Percentiles rank a stretch among this genome's conserved stretches.
phyloP scores from a whole-genome alignment of 2,329 filamentous ascomycete genomes.

The Fusarium zealandicum region DNA sequence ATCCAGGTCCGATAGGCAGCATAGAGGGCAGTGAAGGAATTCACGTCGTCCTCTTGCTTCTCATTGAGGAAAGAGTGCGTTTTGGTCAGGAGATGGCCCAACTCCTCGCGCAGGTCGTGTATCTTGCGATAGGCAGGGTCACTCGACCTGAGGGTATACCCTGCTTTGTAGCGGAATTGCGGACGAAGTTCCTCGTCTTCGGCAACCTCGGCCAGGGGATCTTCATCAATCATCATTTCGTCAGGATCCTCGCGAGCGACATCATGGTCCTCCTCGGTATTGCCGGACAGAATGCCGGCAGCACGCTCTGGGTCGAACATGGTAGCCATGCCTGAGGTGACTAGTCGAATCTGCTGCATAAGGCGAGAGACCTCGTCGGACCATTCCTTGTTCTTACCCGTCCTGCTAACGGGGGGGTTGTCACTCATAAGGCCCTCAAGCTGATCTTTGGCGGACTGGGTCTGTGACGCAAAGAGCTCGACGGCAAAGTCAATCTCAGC shows the following conservation, averaged over 20 bases:
- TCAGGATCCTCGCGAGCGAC: slow-evolving; percentile 60
- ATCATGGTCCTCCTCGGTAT: slow-evolving; percentile 58
- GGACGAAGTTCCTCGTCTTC: slow-evolving; percentile 85
- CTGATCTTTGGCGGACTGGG: slow-evolving; percentile 75
- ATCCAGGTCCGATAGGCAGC: slow-evolving; percentile 96
- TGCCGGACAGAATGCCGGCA: slow-evolving; percentile 58
- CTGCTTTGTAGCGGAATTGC: slow-evolving; percentile 87
- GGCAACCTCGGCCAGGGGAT: slow-evolving; percentile 68
- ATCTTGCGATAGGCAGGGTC: slow-evolving; percentile 73
- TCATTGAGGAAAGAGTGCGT: slow-evolving; percentile 84
- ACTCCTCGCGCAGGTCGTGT: slow-evolving; percentile 79
- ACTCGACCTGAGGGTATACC: slow-evolving; percentile 72
- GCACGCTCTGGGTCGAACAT: slow-evolving; percentile 84
- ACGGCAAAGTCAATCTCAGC: slow-evolving; percentile 89
- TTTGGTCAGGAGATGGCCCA: slow-evolving; percentile 80
- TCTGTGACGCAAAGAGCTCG: slow-evolving; percentile 86
- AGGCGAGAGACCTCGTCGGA: slow-evolving; percentile 95
- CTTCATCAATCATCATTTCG: slow-evolving; percentile 53
- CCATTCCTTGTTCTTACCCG: slow-evolving; percentile 98
- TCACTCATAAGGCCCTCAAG: slow-evolving; percentile 82
- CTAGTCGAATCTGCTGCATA: slow-evolving; percentile 84
- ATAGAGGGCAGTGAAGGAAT: slow-evolving; percentile 92
- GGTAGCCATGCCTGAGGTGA: slow-evolving; percentile 87
- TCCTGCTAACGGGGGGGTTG: slow-evolving; percentile 82
- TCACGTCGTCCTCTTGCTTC: slow-evolving; percentile 93